Evolutionary conservation across 805 yeast species (phyloP), one percentile per base, ranked within the genome.

Genomic region (Zygosaccharomyces bailii): DNA sequence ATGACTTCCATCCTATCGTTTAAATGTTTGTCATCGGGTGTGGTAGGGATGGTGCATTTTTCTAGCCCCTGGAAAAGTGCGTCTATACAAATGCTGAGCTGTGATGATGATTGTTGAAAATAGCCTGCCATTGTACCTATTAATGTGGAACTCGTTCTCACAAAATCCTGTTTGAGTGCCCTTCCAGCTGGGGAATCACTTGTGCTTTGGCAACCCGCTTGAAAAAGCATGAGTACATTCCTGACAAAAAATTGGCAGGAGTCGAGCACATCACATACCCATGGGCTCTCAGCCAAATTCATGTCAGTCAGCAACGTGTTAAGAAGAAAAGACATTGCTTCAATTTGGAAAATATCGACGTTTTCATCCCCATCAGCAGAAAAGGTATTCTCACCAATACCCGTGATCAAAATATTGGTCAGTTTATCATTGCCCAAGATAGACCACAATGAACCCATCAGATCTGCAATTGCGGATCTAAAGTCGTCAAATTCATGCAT

Each of bases 401-500:
- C 60, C 11, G 51, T 34, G 7, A 63, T 57, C 6, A 65, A 44
- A 20, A 59, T 50, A 39, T 59, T 56, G 2, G 69, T 63, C 45
- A 65, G 49, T 37, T 62, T 56, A 34, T 56, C 59, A 42, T 65
- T 60, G 30, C 85, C 86, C 29, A 87, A 70, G 4, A 86, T 69
- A 0, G 88, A 77, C 68, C 83, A 86, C 1, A 83, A 64, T 0
- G 79, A 70, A 43, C 88, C 93, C 51, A 86, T 77, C 30, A 90
- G 71, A 53, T 93, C 98, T 1, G 83, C 76, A 7, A 84, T 83
- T 49, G 84, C 91, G 24, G 78, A 67, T 53, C 97, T 74, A 62
- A 79, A 91, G 19, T 79, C 73, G 17, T 66, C 64, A 55, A 89
- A 86, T 51, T 84, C 95, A 44, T 62, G 60, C 3, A 61, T 19